phyloP scores from a whole-genome alignment of 176 grass and related monocot genomes.

The Chrysopogon serrulatus region DNA sequence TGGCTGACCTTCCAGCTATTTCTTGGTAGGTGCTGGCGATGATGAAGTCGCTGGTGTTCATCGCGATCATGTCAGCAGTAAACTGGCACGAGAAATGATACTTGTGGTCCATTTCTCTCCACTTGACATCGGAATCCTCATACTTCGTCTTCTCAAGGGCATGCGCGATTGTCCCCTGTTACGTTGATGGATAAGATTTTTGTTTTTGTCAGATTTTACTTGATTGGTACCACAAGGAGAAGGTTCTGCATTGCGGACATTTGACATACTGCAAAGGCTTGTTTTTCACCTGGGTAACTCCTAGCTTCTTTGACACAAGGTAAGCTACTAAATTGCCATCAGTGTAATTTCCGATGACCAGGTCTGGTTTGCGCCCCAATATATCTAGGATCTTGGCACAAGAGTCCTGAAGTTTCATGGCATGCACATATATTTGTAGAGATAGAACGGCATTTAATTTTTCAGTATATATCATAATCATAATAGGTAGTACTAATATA shows the following conservation, averaged over 20 bases:
- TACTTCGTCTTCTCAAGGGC: constrained; percentile 87
- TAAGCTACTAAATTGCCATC: constrained; percentile 80
- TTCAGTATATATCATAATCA: not conserved
- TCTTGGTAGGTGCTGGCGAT: constrained; percentile 81
- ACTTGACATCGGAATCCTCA: constrained; percentile 66
- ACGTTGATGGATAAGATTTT: not conserved
- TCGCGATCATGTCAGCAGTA: constrained; percentile 74
- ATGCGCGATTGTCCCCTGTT: constrained; percentile 64
- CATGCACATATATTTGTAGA: not conserved
- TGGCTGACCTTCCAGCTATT: constrained; percentile 62
- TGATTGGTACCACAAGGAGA: not conserved
- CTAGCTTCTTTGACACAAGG: constrained; percentile 64
- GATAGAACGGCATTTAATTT: not conserved
- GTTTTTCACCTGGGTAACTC: constrained; percentile 55
- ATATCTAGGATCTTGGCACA: constrained; percentile 46
- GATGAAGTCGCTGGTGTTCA: constrained; percentile 80
- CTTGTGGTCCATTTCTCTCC: constrained; percentile 67
- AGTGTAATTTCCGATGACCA: constrained; percentile 77
- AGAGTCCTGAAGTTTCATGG: constrained; percentile 36
- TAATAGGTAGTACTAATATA: not conserved
- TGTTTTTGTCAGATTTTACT: not conserved
- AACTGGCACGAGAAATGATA: constrained; percentile 89
- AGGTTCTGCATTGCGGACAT: not conserved
- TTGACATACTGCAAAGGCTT: not conserved
- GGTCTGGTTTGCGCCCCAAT: constrained; percentile 65